A percentile compares a stretch with the other conserved stretches of the same genome.
Evolutionary conservation across 208 protist genomes (phyloP).

Genomic region (Leishmania aethiopica): DNA sequence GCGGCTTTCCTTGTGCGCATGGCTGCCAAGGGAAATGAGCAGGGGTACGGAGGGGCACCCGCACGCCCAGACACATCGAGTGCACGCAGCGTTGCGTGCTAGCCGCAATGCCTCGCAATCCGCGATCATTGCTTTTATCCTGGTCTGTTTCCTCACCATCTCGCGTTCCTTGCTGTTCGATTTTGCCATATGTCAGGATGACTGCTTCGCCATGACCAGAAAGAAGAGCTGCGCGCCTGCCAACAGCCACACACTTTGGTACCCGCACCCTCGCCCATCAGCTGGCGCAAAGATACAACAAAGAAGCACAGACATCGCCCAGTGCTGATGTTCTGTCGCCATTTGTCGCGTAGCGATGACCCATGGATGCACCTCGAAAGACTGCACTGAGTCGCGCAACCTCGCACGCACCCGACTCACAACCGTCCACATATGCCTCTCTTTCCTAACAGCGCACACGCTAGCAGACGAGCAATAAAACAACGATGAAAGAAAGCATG

Average conservation of each 20-base stretch:
- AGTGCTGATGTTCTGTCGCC: background rate
- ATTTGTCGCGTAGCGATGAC: background rate
- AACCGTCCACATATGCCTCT: background rate
- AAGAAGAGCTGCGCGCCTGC: background rate
- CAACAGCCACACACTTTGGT: background rate
- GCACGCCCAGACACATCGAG: background rate
- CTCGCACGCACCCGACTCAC: background rate
- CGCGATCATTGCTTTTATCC: background rate
- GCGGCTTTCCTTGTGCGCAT: background rate
- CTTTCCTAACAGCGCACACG: background rate
- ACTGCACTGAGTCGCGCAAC: background rate
- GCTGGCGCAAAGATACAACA: slow-evolving; percentile 1
- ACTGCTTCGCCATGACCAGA: background rate
- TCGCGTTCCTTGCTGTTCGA: background rate
- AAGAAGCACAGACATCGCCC: background rate
- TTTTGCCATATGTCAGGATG: background rate
- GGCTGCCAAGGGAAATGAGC: background rate
- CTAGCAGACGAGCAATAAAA: slow-evolving; percentile 1
- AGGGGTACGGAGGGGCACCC: too few relatives aligned
- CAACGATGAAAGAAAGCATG: background rate
- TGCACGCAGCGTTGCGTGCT: background rate
- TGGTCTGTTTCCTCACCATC: background rate
- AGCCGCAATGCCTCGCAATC: background rate
- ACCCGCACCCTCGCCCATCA: background rate
- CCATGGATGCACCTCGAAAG: background rate